Conservation (phyloP, 352 stramenopile genomes). For the Phytophthora macrochlamydospora region DNA sequence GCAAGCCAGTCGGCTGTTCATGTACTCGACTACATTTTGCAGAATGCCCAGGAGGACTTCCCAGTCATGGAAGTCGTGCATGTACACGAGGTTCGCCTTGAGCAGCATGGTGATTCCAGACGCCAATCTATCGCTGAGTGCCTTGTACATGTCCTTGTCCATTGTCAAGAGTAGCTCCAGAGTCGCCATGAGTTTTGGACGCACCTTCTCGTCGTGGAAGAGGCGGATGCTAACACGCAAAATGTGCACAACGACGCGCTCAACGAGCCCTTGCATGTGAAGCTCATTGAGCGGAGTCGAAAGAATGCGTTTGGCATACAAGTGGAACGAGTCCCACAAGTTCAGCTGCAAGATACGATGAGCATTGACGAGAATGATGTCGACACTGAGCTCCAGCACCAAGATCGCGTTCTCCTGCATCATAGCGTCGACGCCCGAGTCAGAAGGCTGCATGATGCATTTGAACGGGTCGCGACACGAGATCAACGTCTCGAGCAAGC, state of each 20-base stretch:
- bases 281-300: slow-evolving; percentile 77
- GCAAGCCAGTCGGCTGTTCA: slow-evolving; percentile 68
- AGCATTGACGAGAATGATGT: slow-evolving; percentile 86
- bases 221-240: slow-evolving; percentile 85
- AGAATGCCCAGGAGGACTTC: slow-evolving; percentile 75
- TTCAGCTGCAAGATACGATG: slow-evolving; percentile 76
- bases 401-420: slow-evolving; percentile 90
- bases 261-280: slow-evolving; percentile 76
- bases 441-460: slow-evolving; percentile 62
- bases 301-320: slow-evolving; percentile 78
- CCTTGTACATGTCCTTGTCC: slow-evolving; percentile 84
- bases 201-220: slow-evolving; percentile 85
- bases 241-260: slow-evolving; percentile 88
- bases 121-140: slow-evolving; percentile 78
- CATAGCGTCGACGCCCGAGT: slow-evolving; percentile 73
- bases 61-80: slow-evolving; percentile 87
- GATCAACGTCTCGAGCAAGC: slow-evolving; percentile 77
- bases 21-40: slow-evolving; percentile 80
- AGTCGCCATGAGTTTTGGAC: slow-evolving; percentile 82
- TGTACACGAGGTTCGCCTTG: slow-evolving; percentile 89
- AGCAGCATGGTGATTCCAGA: slow-evolving; percentile 85
- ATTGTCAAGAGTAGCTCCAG: slow-evolving; percentile 75
- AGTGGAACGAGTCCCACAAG: slow-evolving; percentile 82
- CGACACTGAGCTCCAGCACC: slow-evolving; percentile 83
- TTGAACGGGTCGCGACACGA: slow-evolving; percentile 82